phyloP scores from a whole-genome alignment of 176 grass and related monocot genomes.

The barley (Hordeum vulgare) region DNA sequence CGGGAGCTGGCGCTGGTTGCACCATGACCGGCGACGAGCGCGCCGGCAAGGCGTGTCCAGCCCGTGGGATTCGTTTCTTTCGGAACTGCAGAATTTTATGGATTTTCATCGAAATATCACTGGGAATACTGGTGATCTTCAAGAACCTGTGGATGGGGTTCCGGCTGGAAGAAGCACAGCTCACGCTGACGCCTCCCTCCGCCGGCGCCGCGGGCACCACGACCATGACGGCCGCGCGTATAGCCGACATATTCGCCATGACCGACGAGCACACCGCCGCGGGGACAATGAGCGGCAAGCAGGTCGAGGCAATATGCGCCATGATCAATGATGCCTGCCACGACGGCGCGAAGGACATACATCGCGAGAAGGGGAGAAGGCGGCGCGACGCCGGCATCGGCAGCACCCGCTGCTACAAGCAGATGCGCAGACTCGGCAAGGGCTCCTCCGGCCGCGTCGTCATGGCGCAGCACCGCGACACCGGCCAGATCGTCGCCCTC shows the following conservation, averaged over 20 bases:
- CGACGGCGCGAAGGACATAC: neutral
- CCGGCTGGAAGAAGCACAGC: neutral
- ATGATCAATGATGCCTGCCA: constrained; percentile 11
- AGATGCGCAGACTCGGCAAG: neutral
- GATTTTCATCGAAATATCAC: neutral
- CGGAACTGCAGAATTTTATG: neutral
- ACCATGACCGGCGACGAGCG: neutral
- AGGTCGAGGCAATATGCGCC: neutral
- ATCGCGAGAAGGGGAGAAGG: neutral
- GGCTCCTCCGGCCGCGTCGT: constrained; percentile 12
- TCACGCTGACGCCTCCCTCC: neutral
- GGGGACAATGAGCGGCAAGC: neutral
- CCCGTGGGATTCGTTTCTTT: neutral
- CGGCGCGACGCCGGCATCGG: neutral
- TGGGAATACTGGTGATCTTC: neutral
- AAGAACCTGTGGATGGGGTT: neutral
- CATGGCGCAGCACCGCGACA: constrained; percentile 7
- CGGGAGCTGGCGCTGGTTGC: neutral
- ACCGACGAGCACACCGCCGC: neutral
- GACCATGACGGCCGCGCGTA: neutral
- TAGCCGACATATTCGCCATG: neutral
- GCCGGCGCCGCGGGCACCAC: neutral
- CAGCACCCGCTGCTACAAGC: constrained; percentile 13
- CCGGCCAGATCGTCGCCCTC: constrained; percentile 24
- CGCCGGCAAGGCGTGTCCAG: neutral